These are phyloP conservation scores for Rubia occidens DNA, from an alignment of 305 asterid genomes.

Conservation along the genomic window DNA sequence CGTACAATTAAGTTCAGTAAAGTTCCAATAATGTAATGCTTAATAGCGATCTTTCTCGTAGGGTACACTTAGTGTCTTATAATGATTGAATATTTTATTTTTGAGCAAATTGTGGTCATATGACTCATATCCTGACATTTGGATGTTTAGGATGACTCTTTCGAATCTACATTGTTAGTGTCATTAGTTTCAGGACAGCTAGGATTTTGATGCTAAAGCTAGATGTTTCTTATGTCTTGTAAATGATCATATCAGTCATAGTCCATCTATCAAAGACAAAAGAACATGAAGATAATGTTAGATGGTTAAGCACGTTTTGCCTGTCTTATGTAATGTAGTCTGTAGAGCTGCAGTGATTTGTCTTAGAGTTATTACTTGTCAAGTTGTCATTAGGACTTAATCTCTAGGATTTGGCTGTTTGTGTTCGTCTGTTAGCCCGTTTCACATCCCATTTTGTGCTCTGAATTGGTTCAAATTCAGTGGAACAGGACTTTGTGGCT, in stretches of 20 bases:
- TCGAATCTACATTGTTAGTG: not conserved
- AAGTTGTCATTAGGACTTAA: not conserved
- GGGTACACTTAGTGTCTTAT: not conserved
- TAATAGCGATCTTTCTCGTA: not conserved
- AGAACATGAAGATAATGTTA: not conserved
- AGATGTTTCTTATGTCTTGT: constrained; percentile 1
- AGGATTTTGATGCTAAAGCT: not conserved
- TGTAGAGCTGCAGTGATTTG: not conserved
- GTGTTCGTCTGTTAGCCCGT: not conserved
- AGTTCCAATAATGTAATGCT: not conserved
- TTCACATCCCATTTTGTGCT: not conserved
- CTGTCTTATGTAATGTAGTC: not conserved
- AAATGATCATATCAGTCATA: not conserved
- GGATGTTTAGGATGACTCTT: constrained; percentile 7
- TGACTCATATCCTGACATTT: not conserved
- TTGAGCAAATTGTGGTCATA: not conserved
- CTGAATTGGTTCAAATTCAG: constrained; percentile 3
- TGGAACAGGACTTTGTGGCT: not conserved
- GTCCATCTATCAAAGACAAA: not conserved
- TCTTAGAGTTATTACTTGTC: not conserved
- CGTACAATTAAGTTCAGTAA: not conserved
- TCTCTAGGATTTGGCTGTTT: not conserved
- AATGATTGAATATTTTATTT: not conserved
- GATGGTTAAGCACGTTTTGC: not conserved
- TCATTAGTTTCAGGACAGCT: not conserved